These are phyloP conservation scores for Alternaria triticina DNA, from an alignment of 2,329 filamentous ascomycete genomes.

Conservation along the genomic window DNA sequence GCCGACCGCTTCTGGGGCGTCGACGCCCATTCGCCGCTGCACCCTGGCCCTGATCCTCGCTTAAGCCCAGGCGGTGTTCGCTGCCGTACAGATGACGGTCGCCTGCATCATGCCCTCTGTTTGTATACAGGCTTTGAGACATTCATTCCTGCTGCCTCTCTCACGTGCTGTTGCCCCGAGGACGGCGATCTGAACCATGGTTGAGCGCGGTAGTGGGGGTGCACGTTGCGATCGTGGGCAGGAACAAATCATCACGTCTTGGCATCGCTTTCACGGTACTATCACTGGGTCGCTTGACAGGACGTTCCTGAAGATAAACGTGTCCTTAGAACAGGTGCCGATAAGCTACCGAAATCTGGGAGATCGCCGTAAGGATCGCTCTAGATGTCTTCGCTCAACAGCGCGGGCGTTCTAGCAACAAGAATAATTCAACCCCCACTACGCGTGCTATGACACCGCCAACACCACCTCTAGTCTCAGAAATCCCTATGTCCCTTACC, in stretches of 20 bases:
- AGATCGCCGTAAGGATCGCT: not conserved
- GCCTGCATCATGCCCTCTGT: constrained; percentile 27
- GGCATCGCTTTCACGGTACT: not conserved
- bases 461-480: constrained; percentile 28
- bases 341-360: not conserved
- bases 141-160: not conserved
- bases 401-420: not conserved
- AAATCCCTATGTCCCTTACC: constrained; percentile 55
- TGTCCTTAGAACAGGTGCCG: not conserved
- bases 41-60: constrained; percentile 35
- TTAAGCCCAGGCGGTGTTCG: constrained; percentile 33
- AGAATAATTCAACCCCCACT: not conserved
- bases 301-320: not conserved
- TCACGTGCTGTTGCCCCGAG: constrained; percentile 4
- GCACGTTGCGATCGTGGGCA: constrained; percentile 1
- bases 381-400: not conserved
- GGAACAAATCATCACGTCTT: not conserved
- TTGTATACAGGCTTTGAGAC: constrained; percentile 2
- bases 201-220: not conserved
- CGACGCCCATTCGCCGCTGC: constrained; percentile 37
- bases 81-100: constrained; percentile 36
- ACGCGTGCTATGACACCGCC: not conserved
- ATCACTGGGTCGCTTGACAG: constrained; percentile 5
- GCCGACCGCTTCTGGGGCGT: constrained; percentile 29
- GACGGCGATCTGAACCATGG: not conserved